These are phyloP conservation scores for Meyerozyma smithsonii DNA, from an alignment of 1,139 yeast genomes.

Conservation along the genomic window DNA sequence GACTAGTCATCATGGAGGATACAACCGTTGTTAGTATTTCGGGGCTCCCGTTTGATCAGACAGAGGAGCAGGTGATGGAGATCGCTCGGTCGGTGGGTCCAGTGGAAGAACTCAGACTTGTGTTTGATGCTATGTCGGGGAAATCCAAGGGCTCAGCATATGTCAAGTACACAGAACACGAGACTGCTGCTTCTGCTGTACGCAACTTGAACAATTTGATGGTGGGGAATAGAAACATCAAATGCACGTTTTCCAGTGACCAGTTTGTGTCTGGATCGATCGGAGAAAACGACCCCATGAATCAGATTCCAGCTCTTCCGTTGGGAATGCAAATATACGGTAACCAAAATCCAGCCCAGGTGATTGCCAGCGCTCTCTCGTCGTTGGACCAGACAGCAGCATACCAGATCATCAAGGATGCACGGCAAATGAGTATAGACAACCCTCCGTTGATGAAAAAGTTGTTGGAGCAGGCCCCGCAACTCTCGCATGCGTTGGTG, in stretches of 20 bases:
- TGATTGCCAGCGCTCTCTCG: conserved; percentile 54
- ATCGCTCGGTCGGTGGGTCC: conserved; percentile 85
- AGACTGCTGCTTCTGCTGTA: conserved; percentile 88
- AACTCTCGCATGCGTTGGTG: conserved; percentile 74
- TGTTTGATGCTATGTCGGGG: conserved; percentile 87
- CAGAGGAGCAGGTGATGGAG: conserved; percentile 85
- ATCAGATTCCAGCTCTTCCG: conserved; percentile 41
- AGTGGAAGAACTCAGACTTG: conserved; percentile 65
- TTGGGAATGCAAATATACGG: conserved; percentile 49
- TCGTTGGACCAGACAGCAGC: conserved; percentile 56
- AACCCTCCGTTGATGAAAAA: conserved; percentile 62
- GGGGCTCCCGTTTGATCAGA: conserved; percentile 42
- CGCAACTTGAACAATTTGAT: conserved; percentile 78
- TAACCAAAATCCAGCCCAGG: conserved; percentile 54
- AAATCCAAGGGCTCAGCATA: conserved; percentile 89
- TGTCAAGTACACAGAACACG: conserved; percentile 68
- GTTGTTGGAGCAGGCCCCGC: conserved; percentile 69
- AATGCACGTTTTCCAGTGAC: conserved; percentile 68
- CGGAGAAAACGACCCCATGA: conserved; percentile 8
- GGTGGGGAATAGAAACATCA: conserved; percentile 59
- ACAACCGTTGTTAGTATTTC: conserved; percentile 31
- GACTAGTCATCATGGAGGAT: conserved; percentile 15
- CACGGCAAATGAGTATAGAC: conserved; percentile 57
- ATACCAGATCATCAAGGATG: conserved; percentile 52
- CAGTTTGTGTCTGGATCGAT: conserved; percentile 11